Conservation (phyloP, 306 rosid species). For the Cucumis hystrix region DNA sequence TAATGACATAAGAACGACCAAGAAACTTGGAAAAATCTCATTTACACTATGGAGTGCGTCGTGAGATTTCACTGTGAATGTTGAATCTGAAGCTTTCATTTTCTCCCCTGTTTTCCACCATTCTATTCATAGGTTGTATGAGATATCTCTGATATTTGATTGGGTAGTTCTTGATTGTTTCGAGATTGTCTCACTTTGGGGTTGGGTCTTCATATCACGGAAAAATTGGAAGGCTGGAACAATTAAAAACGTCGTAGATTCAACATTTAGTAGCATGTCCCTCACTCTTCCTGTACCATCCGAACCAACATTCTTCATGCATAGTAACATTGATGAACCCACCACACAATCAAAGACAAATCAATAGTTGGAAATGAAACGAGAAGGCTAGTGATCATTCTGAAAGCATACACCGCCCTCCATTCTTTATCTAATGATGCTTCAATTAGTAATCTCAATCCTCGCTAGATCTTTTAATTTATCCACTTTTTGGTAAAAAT, state of each 20-base stretch:
- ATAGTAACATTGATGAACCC: background rate
- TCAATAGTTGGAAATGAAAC: background rate
- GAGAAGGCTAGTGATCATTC: background rate
- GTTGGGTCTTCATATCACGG: background rate
- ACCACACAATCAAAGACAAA: background rate
- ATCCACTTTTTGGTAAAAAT: background rate
- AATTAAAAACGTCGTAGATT: background rate
- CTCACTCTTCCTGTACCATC: background rate
- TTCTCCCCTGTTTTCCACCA: background rate
- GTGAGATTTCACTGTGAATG: background rate
- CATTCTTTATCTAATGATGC: background rate
- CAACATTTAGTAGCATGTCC: constrained; percentile 2
- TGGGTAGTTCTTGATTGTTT: background rate
- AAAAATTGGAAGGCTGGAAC: background rate
- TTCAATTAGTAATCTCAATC: background rate
- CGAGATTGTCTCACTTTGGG: background rate
- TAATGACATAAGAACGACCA: background rate
- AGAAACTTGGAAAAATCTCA: background rate
- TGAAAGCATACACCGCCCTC: background rate
- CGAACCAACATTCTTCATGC: background rate
- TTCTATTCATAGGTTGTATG: background rate
- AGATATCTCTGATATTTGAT: background rate
- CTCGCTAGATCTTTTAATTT: background rate
- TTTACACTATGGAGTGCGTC: background rate
- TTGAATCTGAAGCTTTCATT: background rate